Conservation (phyloP, 306 rosid species). For the Trifolium repens region DNA sequence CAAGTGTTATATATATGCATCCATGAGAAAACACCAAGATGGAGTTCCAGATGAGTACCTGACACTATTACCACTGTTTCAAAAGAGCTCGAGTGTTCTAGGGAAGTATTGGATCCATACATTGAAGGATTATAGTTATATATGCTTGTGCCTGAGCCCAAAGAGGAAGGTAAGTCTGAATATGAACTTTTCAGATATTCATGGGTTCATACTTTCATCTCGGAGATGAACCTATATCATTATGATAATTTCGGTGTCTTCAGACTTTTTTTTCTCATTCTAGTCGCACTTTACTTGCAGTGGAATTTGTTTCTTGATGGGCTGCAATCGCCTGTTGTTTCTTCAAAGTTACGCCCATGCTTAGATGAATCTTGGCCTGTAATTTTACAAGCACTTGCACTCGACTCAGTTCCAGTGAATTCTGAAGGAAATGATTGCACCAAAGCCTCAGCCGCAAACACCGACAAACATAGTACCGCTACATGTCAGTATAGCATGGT, state of each 20-base stretch:
- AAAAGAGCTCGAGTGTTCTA: constrained; percentile 77
- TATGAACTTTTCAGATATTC: constrained; percentile 34
- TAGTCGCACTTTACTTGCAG: constrained; percentile 56
- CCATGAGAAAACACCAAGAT: constrained; percentile 76
- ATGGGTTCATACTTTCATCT: constrained; percentile 29
- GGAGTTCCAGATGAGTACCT: constrained; percentile 78
- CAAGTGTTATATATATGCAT: constrained; percentile 90
- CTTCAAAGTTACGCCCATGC: constrained; percentile 78
- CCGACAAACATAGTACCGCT: constrained; percentile 47
- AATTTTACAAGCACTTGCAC: constrained; percentile 91
- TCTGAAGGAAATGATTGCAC: constrained; percentile 54
- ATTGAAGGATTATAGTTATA: constrained; percentile 77
- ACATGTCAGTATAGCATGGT: constrained; percentile 83
- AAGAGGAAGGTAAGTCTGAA: constrained; percentile 69
- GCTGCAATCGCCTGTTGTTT: constrained; percentile 77
- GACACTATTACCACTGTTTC: constrained; percentile 80
- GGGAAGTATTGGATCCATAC: constrained; percentile 91
- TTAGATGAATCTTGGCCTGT: constrained; percentile 99
- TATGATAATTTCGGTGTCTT: constrained; percentile 26
- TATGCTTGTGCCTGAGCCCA: constrained; percentile 68
- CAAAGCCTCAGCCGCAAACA: constrained; percentile 41
- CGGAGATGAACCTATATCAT: constrained; percentile 29
- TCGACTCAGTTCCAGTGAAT: constrained; percentile 85
- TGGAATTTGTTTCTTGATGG: constrained; percentile 92
- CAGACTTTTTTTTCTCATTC: constrained; percentile 35